phyloP scores from a whole-genome alignment of 768 basidiomycete genomes.

The Suillus sp. region DNA sequence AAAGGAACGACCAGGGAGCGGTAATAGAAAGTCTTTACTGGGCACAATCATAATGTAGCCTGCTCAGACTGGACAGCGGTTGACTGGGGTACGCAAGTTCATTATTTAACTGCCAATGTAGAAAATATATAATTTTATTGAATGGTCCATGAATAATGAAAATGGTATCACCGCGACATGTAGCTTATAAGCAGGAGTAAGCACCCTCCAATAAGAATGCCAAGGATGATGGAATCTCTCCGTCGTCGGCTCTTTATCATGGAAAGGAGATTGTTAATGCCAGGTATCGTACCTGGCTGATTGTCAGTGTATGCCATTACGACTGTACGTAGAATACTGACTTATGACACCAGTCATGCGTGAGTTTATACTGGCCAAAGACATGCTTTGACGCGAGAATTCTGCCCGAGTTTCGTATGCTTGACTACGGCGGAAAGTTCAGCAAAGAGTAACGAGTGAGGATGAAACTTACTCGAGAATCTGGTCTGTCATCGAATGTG shows the following conservation, averaged over 20 bases:
- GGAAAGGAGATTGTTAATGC: conserved; percentile 83
- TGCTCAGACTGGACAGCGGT: neutral
- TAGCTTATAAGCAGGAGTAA: conserved; percentile 64
- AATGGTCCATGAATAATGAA: conserved; percentile 9
- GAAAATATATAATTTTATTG: neutral
- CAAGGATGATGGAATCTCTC: conserved; percentile 88
- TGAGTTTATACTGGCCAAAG: conserved; percentile 76
- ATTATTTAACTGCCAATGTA: conserved; percentile 1
- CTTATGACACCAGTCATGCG: conserved; percentile 85
- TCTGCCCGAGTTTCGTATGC: conserved; percentile 96
- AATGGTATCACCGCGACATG: conserved; percentile 32
- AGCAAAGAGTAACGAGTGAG: neutral
- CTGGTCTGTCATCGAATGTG: conserved; percentile 93
- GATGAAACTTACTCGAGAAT: conserved; percentile 69
- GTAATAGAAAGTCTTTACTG: neutral
- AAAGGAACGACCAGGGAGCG: conserved; percentile 9
- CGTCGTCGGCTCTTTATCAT: conserved; percentile 94
- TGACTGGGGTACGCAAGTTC: conserved; percentile 7
- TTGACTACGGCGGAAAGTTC: conserved; percentile 57
- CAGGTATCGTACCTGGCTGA: conserved; percentile 80
- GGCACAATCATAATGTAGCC: neutral
- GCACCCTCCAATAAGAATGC: conserved; percentile 85
- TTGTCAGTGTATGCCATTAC: conserved; percentile 8
- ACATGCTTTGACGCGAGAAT: conserved; percentile 79
- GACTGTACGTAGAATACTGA: conserved; percentile 37